These are phyloP conservation scores for Annulohypoxylon nitens DNA, from an alignment of 495 filamentous ascomycete genomes.

Conservation along the genomic window DNA sequence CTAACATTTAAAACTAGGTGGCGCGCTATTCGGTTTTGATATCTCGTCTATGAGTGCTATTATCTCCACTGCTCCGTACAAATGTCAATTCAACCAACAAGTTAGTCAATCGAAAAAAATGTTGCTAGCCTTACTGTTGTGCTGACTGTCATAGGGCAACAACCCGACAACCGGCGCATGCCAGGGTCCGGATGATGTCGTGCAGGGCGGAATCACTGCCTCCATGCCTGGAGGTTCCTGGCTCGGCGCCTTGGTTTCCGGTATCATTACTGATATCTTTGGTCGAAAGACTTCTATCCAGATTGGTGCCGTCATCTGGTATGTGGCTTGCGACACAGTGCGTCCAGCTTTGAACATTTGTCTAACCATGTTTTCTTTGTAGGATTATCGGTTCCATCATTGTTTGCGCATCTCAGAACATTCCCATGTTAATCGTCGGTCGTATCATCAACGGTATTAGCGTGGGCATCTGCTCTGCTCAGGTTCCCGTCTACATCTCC, in stretches of 20 bases:
- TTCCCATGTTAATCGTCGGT: conserved; percentile 78
- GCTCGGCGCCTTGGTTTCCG: conserved; percentile 77
- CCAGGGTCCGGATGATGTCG: conserved; percentile 60
- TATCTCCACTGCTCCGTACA: conserved; percentile 70
- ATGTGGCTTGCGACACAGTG: conserved; percentile 42
- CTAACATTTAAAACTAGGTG: conserved; percentile 64
- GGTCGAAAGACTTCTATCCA: conserved; percentile 78
- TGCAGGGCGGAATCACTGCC: conserved; percentile 73
- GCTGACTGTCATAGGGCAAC: conserved; percentile 45
- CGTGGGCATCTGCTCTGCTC: conserved; percentile 83
- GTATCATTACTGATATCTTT: conserved; percentile 73
- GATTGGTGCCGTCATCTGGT: conserved; percentile 74
- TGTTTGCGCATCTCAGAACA: conserved; percentile 77
- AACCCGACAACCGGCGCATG: conserved; percentile 56
- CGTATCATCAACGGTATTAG: conserved; percentile 82
- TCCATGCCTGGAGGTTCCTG: conserved; percentile 83
- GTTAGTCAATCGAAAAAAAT: conserved; percentile 42
- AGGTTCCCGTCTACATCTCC: conserved; percentile 83
- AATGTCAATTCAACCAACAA: conserved; percentile 74
- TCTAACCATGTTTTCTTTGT: conserved; percentile 16
- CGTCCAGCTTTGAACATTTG: conserved; percentile 4
- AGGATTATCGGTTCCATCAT: conserved; percentile 73
- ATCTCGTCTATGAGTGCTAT: conserved; percentile 87
- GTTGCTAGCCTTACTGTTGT: conserved; percentile 20
- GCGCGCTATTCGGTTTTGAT: conserved; percentile 86